Conservation (phyloP, 306 rosid genomes). For the Quercus aquifolioides region DNA sequence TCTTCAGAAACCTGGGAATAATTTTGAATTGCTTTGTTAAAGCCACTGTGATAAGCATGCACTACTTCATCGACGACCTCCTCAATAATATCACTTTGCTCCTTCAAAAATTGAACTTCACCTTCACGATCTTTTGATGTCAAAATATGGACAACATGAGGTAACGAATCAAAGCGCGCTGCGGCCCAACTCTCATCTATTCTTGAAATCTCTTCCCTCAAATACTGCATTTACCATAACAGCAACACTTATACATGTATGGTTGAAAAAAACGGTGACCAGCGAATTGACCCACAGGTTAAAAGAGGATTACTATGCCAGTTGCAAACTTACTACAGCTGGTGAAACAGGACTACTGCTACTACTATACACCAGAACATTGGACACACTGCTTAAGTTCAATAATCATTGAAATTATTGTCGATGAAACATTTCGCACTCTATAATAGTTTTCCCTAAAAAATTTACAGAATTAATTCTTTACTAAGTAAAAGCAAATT, state of each 20-base stretch:
- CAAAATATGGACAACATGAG: conserved; percentile 96
- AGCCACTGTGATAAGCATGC: conserved; percentile 90
- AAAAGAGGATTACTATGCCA: not conserved
- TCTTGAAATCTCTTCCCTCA: conserved; percentile 73
- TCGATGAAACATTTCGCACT: not conserved
- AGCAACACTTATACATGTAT: not conserved
- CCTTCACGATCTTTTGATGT: conserved; percentile 96
- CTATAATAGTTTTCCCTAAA: not conserved
- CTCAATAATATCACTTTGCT: conserved; percentile 95
- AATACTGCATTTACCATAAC: conserved; percentile 57
- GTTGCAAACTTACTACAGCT: not conserved
- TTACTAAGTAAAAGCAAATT: not conserved
- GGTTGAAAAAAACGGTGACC: not conserved
- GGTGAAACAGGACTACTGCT: not conserved
- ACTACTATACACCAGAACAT: not conserved
- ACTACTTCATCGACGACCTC: conserved; percentile 99
- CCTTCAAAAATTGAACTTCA: conserved; percentile 76
- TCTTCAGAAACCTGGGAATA: conserved; percentile 83
- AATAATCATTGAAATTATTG: not conserved
- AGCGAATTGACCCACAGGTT: not conserved
- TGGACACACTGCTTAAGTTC: not conserved
- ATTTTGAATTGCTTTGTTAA: conserved; percentile 98
- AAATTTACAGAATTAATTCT: not conserved
- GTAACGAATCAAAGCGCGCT: conserved; percentile 97
- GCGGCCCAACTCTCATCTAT: conserved; percentile 90